Base-by-base conservation (phyloP, 2,329 filamentous ascomycete species). In the Blumeria graminis region DNA sequence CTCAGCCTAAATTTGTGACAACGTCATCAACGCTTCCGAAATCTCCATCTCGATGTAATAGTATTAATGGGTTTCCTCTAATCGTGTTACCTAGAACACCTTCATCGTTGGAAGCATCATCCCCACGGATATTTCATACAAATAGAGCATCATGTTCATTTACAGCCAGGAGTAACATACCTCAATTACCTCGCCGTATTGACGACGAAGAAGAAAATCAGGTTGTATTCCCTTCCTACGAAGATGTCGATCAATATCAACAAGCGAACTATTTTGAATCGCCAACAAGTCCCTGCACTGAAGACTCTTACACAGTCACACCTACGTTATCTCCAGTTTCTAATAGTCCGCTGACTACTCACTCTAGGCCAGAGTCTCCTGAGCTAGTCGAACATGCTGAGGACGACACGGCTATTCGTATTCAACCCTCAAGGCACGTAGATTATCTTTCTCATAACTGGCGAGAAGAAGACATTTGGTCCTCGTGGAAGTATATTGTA, bases 391-490 rank as follows among this genome's bases (percentile, higher is more conserved):
- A 62, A 46, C 63, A 61, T 55, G 70, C 57, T 69, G 74, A 69
- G 71, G 74, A 36, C 78, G 79, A 22, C 74, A 74, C 65, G 70
- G 73, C 55, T 78, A 78, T 14, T 73, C 43, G 56, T 36, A 56
- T 53, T 9, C 56, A 59, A 36, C 62, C 62, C 11, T 62, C 61
- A 77, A 76, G 89, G 82, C 90, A 96, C 57, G 70, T 96, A 59
- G 96, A 96, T 70, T 96, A 96, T 66, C 75, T 96, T 41, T 94
- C 89, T 18, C 86, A 96, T 66, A 81, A 92, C 60, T 96, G 90
- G 90, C 80, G 76, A 59, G 89, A 95, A 69, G 89, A 96, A 69
- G 90, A 96, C 68, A 93, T 96, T 14, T 95, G 89, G 89, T 83
- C 86, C 6, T 95, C 90, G 1, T 96, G 92, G 90, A 81, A 89